These are phyloP conservation scores for Neonectria magnoliae DNA, from an alignment of 2,329 filamentous ascomycete species.

Conservation along the genomic window DNA sequence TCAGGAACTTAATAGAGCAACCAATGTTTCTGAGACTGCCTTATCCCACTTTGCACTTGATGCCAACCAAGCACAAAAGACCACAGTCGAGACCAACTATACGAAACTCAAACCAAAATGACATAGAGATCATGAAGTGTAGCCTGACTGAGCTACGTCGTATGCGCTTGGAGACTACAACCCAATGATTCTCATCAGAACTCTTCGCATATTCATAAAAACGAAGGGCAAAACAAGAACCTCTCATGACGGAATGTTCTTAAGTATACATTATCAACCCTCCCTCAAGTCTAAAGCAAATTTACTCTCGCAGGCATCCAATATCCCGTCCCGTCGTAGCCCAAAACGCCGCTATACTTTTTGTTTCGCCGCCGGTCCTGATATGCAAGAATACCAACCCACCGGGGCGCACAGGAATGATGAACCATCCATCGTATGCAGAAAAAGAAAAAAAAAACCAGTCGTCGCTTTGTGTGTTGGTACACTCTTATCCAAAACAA, in stretches of 20 bases:
- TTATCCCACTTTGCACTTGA: neutral
- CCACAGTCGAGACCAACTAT: neutral
- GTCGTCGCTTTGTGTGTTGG: neutral
- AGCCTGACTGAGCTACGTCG: neutral
- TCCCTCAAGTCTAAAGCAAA: slow-evolving; percentile 3
- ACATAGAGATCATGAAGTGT: neutral
- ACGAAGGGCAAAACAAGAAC: neutral
- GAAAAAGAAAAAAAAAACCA: neutral
- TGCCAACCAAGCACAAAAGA: no score
- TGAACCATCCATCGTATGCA: slow-evolving; percentile 3
- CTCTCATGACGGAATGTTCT: neutral
- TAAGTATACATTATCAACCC: slow-evolving; percentile 15
- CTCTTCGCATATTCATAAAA: neutral
- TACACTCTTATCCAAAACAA: slow-evolving; percentile 1
- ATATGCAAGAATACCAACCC: slow-evolving; percentile 15
- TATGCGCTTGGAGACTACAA: neutral
- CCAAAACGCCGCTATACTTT: slow-evolving; percentile 19
- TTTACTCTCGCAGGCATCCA: slow-evolving; percentile 4
- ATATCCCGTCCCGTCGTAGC: slow-evolving; percentile 7
- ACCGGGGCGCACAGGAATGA: slow-evolving; percentile 2
- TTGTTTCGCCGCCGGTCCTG: slow-evolving; percentile 4
- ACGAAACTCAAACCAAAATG: neutral
- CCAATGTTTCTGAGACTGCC: neutral
- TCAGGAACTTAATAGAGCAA: neutral
- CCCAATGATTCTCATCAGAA: neutral